These are phyloP conservation scores for Penicillium nucicola DNA, from an alignment of 495 filamentous ascomycete species.

Conservation along the genomic window DNA sequence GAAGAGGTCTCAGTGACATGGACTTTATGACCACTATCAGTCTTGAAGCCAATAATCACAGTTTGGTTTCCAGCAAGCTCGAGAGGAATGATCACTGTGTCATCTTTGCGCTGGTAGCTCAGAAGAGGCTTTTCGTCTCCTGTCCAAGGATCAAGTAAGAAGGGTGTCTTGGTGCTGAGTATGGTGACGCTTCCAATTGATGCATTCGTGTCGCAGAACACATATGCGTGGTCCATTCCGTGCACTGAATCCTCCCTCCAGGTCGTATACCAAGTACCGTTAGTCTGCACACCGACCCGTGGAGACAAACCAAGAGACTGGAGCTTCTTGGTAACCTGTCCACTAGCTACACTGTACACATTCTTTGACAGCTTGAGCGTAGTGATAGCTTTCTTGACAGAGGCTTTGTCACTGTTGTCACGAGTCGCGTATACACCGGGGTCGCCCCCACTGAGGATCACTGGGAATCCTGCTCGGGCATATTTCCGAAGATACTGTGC, in stretches of 20 bases:
- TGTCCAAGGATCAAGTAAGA: slow-evolving; percentile 39
- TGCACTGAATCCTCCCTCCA: slow-evolving; percentile 25
- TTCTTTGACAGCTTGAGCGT: slow-evolving; percentile 15
- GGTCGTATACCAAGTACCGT: slow-evolving; percentile 33
- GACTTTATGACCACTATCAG: neutral
- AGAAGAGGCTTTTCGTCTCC: slow-evolving; percentile 33
- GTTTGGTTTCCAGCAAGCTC: slow-evolving; percentile 32
- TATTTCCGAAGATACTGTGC: slow-evolving; percentile 33
- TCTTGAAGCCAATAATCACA: slow-evolving; percentile 33
- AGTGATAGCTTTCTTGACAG: slow-evolving; percentile 8
- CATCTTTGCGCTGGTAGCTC: slow-evolving; percentile 19
- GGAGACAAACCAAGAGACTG: slow-evolving; percentile 17
- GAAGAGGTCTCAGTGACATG: slow-evolving; percentile 10
- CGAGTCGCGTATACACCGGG: slow-evolving; percentile 18
- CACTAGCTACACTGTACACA: slow-evolving; percentile 11
- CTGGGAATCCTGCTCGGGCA: slow-evolving; percentile 26
- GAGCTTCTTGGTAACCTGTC: slow-evolving; percentile 21
- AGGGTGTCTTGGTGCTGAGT: slow-evolving; percentile 25
- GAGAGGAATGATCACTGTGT: slow-evolving; percentile 23
- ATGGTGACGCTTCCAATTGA: slow-evolving; percentile 27
- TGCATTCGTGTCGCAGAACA: slow-evolving; percentile 32
- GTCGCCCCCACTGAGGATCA: slow-evolving; percentile 32
- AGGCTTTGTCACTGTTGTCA: slow-evolving; percentile 1
- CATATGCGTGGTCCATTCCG: slow-evolving; percentile 31
- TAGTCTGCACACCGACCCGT: slow-evolving; percentile 16